Evolutionary conservation across 495 filamentous ascomycete species (phyloP).

Genomic region (Penicilliopsis zonata): DNA sequence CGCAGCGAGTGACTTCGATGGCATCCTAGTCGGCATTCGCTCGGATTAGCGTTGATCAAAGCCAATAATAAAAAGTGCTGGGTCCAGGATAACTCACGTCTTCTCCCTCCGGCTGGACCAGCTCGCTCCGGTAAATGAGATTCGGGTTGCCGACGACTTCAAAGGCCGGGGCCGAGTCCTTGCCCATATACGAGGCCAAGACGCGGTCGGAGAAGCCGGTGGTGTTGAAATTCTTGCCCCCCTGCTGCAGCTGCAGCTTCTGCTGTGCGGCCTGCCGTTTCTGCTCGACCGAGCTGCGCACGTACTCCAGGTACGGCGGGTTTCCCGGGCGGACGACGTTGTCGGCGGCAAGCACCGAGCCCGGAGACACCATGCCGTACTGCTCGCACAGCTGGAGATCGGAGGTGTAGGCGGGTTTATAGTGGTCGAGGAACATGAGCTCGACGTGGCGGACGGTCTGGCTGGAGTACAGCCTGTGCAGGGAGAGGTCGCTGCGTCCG

Average conservation of each 20-base stretch:
- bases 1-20: conserved; percentile 58
- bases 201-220: conserved; percentile 17
- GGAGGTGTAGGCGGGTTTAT: conserved; percentile 55
- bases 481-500: conserved; percentile 47
- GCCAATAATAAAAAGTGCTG: background rate
- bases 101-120: conserved; percentile 45
- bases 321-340: conserved; percentile 67
- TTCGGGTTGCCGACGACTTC: conserved; percentile 53
- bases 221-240: conserved; percentile 19
- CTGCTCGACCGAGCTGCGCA: conserved; percentile 22
- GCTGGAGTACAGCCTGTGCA: conserved; percentile 39
- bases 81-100: conserved; percentile 13
- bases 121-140: conserved; percentile 53
- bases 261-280: conserved; percentile 21
- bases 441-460: conserved; percentile 47
- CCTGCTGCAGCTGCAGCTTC: too few relatives aligned
- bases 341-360: conserved; percentile 56
- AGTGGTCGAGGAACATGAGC: conserved; percentile 64
- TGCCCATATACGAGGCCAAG: conserved; percentile 17
- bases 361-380: conserved; percentile 45
- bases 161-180: conserved; percentile 28
- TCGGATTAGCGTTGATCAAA: too few relatives aligned
- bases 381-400: conserved; percentile 67
- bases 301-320: conserved; percentile 51
- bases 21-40: too few relatives aligned